Percentiles rank a stretch among this genome's conserved stretches.
phyloP scores from a whole-genome alignment of 441 rosid genomes.

The Bruguiera hainesii region DNA sequence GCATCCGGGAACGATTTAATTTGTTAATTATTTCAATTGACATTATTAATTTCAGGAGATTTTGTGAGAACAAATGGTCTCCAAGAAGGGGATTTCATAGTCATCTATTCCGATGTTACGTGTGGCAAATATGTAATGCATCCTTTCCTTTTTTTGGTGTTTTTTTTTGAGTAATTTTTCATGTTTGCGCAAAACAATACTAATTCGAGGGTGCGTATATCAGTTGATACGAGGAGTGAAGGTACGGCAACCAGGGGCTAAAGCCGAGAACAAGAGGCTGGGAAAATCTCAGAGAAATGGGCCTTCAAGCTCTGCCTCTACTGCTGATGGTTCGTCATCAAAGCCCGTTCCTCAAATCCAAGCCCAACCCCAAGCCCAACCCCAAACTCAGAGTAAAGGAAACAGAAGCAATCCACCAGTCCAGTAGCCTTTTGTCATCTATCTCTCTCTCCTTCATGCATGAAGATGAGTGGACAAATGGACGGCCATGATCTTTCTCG shows the following conservation, averaged over 20 bases:
- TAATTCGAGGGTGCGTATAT: too few relatives aligned
- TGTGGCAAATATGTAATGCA: constrained; percentile 85
- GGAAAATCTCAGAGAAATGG: constrained; percentile 62
- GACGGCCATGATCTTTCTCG: constrained; percentile 14
- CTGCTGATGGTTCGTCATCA: constrained; percentile 20
- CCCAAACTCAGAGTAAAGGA: constrained; percentile 22
- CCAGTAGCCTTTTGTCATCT: not conserved
- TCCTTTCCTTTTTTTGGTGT: not conserved
- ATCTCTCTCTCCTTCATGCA: constrained; percentile 31
- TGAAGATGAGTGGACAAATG: constrained; percentile 22
- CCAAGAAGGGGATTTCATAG: constrained; percentile 98
- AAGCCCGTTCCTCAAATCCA: constrained; percentile 8
- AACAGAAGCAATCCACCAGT: constrained; percentile 1
- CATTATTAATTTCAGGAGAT: constrained; percentile 55
- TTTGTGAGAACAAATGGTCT: constrained; percentile 91
- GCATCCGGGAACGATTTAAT: not conserved
- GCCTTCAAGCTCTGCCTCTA: constrained; percentile 29
- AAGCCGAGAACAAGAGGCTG: constrained; percentile 52
- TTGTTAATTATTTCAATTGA: not conserved
- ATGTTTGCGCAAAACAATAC: too few relatives aligned
- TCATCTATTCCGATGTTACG: constrained; percentile 81
- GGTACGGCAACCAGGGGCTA: constrained; percentile 69
- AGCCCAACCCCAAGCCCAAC: not conserved
- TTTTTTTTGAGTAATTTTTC: not conserved
- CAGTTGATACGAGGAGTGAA: constrained; percentile 96